Percentiles rank a stretch among this genome's conserved stretches.
Evolutionary conservation across 164 flowering plant species (phyloP).

Genomic region (Piper betle): DNA sequence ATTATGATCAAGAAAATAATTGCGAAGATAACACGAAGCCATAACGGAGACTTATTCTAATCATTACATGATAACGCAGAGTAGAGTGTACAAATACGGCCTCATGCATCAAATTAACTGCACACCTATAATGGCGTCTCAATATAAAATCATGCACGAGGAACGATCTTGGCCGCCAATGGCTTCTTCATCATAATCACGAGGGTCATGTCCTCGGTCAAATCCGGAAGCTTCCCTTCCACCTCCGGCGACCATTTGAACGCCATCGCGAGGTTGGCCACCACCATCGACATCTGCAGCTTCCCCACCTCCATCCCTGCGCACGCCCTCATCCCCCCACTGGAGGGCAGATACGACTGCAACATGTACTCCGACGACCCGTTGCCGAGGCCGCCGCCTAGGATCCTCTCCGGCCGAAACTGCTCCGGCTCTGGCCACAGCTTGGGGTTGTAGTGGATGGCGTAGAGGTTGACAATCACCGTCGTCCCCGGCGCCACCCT

Average conservation of each 20-base stretch:
- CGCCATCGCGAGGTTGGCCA: slow-evolving; percentile 3
- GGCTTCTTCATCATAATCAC: slow-evolving; percentile 6
- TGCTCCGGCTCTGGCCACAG: slow-evolving; percentile 8
- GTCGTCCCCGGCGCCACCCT: slow-evolving; percentile 7
- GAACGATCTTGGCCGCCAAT: slow-evolving; percentile 4
- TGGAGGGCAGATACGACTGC: slow-evolving; percentile 2
- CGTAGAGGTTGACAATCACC: slow-evolving; percentile 11
- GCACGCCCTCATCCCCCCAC: slow-evolving; percentile 5
- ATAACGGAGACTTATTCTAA: no score
- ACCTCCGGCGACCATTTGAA: slow-evolving; percentile 4
- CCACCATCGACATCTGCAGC: not conserved
- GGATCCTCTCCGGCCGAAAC: slow-evolving; percentile 9
- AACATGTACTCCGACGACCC: no score
- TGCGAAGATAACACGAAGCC: no score
- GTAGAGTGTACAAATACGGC: no score
- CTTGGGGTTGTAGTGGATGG: slow-evolving; percentile 6
- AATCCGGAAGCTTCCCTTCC: slow-evolving; percentile 5
- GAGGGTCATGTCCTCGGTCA: slow-evolving; percentile 3
- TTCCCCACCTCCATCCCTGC: not conserved
- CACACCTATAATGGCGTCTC: no score
- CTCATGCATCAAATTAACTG: no score
- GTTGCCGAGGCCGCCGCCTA: not conserved
- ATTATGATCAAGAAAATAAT: no score
- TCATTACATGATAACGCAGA: no score
- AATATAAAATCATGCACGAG: not conserved